Percentiles rank a stretch among this genome's conserved stretches.
Conservation (phyloP, 768 basidiomycete genomes). For the Russula sp. region DNA sequence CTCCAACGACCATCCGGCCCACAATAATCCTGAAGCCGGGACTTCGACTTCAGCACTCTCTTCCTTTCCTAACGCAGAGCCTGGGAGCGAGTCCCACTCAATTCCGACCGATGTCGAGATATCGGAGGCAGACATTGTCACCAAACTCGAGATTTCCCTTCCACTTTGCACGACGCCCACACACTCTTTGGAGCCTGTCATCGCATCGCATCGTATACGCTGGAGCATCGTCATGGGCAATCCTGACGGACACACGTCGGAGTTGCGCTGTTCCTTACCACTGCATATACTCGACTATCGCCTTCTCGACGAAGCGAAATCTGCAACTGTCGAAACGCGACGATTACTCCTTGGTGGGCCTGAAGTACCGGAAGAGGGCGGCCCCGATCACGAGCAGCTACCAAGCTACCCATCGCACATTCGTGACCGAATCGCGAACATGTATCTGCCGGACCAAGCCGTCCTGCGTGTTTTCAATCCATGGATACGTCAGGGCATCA, state of each 20-base stretch:
- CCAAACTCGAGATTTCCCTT: conserved; percentile 57
- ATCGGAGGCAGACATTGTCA: conserved; percentile 51
- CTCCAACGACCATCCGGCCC: not conserved
- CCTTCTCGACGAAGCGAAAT: conserved; percentile 71
- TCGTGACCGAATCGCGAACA: conserved; percentile 82
- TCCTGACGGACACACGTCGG: conserved; percentile 87
- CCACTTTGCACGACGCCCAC: conserved; percentile 65
- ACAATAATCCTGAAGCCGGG: conserved; percentile 8
- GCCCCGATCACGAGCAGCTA: conserved; percentile 70
- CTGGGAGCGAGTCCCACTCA: conserved; percentile 5
- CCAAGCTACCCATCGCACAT: conserved; percentile 90
- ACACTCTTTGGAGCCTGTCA: conserved; percentile 72
- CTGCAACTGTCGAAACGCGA: conserved; percentile 69
- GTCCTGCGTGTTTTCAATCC: conserved; percentile 64
- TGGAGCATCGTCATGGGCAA: conserved; percentile 81
- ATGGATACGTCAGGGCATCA: conserved; percentile 48
- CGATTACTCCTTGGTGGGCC: conserved; percentile 56
- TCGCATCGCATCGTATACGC: conserved; percentile 72
- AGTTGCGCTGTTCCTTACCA: conserved; percentile 92
- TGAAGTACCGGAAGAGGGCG: conserved; percentile 43
- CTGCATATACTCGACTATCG: conserved; percentile 75
- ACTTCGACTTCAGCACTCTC: conserved; percentile 11
- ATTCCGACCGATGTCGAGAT: conserved; percentile 32
- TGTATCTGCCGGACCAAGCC: conserved; percentile 63
- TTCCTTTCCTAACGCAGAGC: not conserved